These are phyloP conservation scores for Asparagopsis taxiformis DNA, from an alignment of 31 red algal species.

Conservation along the genomic window DNA sequence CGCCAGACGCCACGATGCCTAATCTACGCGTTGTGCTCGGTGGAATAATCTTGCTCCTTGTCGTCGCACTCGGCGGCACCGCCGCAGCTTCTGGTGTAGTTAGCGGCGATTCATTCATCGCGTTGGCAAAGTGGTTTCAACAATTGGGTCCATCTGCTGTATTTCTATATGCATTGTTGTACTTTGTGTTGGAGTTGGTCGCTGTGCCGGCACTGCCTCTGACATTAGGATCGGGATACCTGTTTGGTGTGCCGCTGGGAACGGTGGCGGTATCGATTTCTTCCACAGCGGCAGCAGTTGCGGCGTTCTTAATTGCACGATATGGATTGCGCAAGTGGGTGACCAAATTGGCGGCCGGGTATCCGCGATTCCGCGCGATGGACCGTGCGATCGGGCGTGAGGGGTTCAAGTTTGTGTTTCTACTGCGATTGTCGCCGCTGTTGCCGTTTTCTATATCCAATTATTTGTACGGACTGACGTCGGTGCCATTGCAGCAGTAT, in stretches of 20 bases:
- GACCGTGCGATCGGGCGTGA: slow-evolving; percentile 90
- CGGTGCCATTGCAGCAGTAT: slow-evolving; percentile 66
- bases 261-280: slow-evolving; percentile 71
- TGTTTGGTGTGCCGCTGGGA: slow-evolving; percentile 86
- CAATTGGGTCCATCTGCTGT: slow-evolving; percentile 68
- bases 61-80: slow-evolving; percentile 24
- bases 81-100: slow-evolving; percentile 51
- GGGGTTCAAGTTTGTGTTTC: slow-evolving; percentile 94
- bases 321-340: slow-evolving; percentile 79
- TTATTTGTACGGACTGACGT: slow-evolving; percentile 98
- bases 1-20: slow-evolving; percentile 2
- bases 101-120: slow-evolving; percentile 27
- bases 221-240: slow-evolving; percentile 90
- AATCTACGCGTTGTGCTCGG: slow-evolving; percentile 20
- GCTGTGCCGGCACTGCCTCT: slow-evolving; percentile 92
- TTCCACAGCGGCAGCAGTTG: slow-evolving; percentile 74
- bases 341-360: slow-evolving; percentile 38
- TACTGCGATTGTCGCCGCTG: slow-evolving; percentile 92
- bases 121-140: slow-evolving; percentile 71
- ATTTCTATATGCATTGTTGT: slow-evolving; percentile 70
- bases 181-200: slow-evolving; percentile 93
- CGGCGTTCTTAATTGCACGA: slow-evolving; percentile 89
- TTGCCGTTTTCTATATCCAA: slow-evolving; percentile 95
- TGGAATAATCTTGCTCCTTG: slow-evolving; percentile 3
- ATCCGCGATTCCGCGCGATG: slow-evolving; percentile 80